Evolutionary conservation across 78 protist genomes (phyloP).

Genomic region (Anaeramoeba flamelloides): DNA sequence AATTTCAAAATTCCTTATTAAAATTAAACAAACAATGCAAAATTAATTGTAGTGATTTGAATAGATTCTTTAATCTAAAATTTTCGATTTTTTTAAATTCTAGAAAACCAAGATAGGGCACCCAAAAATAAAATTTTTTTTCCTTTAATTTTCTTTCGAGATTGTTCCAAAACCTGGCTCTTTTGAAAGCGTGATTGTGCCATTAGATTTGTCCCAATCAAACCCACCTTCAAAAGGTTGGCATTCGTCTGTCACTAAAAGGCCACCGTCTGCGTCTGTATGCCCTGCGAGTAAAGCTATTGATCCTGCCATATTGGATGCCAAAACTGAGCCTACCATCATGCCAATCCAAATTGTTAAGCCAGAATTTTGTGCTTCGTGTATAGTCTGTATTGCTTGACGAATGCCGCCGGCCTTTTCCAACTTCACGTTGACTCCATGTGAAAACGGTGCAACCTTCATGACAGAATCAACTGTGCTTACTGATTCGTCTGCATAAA

Average conservation of each 20-base stretch:
- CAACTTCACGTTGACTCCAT: background rate
- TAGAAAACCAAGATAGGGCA: too few relatives aligned
- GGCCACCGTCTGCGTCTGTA: background rate
- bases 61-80: too few relatives aligned
- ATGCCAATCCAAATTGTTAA: background rate
- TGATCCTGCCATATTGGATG: background rate
- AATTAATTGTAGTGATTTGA: too few relatives aligned
- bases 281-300: background rate
- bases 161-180: background rate
- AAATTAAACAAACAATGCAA: too few relatives aligned
- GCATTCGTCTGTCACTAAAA: background rate
- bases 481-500: background rate
- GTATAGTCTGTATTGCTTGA: background rate
- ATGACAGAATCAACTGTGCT: background rate
- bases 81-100: too few relatives aligned
- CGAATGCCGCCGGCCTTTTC: background rate
- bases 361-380: background rate
- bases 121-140: too few relatives aligned
- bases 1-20: too few relatives aligned
- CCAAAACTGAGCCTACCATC: background rate
- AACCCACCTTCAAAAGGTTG: background rate
- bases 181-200: background rate
- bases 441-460: background rate
- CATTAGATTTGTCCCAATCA: background rate
- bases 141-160: background rate